Evolutionary conservation across 345 rosid genomes (phyloP).

Genomic region (Syzygium jambos): DNA sequence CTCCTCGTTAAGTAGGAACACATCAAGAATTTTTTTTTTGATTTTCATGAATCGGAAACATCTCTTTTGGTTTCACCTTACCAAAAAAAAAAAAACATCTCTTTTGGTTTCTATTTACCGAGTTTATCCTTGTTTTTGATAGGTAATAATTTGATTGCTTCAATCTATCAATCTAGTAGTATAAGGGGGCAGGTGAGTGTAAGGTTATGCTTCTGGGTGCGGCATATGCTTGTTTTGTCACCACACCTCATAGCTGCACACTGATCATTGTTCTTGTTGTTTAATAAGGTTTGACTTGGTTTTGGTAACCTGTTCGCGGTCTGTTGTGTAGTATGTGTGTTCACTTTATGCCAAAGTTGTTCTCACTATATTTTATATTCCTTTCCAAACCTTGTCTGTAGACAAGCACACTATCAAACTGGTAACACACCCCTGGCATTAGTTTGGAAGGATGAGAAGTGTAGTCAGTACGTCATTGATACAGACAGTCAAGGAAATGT

Average conservation of each 20-base stretch:
- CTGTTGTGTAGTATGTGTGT: not conserved
- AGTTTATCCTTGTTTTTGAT: not conserved
- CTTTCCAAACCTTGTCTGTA: slow-evolving; percentile 18
- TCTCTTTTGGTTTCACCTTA: not conserved
- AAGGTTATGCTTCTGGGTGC: not conserved
- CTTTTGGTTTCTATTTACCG: not conserved
- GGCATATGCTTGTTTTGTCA: not conserved
- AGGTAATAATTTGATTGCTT: not conserved
- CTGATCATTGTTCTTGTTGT: not conserved
- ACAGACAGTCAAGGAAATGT: slow-evolving; percentile 83
- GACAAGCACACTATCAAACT: slow-evolving; percentile 84
- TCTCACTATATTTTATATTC: not conserved
- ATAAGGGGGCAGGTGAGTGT: not conserved
- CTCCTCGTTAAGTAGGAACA: not conserved
- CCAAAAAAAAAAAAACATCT: no score
- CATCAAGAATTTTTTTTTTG: not conserved
- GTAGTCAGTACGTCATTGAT: slow-evolving; percentile 92
- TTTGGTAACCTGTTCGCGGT: not conserved
- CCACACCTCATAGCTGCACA: not conserved
- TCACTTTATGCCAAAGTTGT: not conserved
- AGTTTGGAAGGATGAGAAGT: slow-evolving; percentile 92
- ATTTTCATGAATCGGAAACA: not conserved
- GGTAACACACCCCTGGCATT: slow-evolving; percentile 91
- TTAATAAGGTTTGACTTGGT: not conserved
- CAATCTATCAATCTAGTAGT: not conserved